A percentile compares a stretch with the other conserved stretches of the same genome.
Evolutionary conservation across 179 eudicot species (phyloP).

Genomic region (Beta macrorhiza): DNA sequence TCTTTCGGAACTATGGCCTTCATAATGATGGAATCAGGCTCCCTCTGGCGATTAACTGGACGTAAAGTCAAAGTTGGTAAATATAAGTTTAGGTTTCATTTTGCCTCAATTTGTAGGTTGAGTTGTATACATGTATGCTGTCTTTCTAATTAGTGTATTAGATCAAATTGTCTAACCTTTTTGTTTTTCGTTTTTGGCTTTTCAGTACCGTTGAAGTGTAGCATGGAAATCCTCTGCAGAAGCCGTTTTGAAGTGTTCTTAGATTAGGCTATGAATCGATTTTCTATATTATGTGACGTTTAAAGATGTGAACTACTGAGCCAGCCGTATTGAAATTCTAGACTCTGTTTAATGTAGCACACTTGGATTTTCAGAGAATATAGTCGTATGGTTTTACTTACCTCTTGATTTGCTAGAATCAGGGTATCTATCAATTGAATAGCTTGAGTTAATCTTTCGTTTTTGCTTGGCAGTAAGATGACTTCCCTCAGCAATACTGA

Average conservation of each 20-base stretch:
- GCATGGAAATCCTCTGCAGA: slow-evolving; percentile 3
- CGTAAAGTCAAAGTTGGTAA: no score
- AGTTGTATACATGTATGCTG: background rate
- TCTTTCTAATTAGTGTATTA: background rate
- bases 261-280: background rate
- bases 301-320: slow-evolving; percentile 4
- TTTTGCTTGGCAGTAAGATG: background rate
- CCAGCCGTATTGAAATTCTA: background rate
- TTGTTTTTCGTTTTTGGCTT: background rate
- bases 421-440: background rate
- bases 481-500: background rate
- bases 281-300: background rate
- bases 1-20: no score
- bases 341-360: slow-evolving; percentile 1
- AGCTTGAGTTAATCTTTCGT: background rate
- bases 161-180: background rate
- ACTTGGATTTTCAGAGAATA: slow-evolving; percentile 12
- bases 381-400: background rate
- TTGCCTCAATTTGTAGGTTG: background rate
- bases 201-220: slow-evolving; percentile 29
- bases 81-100: no score
- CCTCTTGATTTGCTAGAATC: background rate
- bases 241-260: slow-evolving; percentile 4
- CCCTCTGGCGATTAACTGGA: no score
- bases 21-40: no score